phyloP scores from a whole-genome alignment of 495 filamentous ascomycete species.

The Xylaria bambusicola region DNA sequence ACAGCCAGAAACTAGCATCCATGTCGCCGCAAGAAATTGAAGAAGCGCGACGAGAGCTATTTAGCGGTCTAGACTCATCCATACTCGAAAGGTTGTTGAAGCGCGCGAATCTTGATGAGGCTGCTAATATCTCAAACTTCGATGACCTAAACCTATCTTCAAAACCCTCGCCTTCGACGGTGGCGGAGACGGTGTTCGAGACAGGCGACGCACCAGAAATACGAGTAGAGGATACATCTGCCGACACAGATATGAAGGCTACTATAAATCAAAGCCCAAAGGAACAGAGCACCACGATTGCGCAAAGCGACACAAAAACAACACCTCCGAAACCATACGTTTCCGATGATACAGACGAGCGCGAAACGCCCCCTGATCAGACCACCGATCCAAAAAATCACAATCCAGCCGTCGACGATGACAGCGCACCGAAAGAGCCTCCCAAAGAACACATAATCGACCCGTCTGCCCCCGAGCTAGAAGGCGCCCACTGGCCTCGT shows the following conservation, averaged over 20 bases:
- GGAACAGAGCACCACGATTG: background rate
- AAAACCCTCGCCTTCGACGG: constrained; percentile 10
- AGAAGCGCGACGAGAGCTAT: constrained; percentile 71
- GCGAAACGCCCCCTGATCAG: constrained; percentile 1
- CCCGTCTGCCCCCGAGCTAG: constrained; percentile 31
- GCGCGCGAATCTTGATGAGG: constrained; percentile 76
- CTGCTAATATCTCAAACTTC: constrained; percentile 39
- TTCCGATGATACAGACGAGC: constrained; percentile 31
- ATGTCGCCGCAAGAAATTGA: constrained; percentile 86
- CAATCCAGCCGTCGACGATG: constrained; percentile 18
- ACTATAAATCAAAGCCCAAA: background rate
- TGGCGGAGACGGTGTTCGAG: no score
- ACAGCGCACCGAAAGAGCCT: constrained; percentile 29
- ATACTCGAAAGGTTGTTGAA: constrained; percentile 76
- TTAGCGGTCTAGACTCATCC: constrained; percentile 65
- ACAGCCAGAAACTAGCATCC: constrained; percentile 66
- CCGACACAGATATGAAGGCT: constrained; percentile 31
- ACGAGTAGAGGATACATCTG: constrained; percentile 25
- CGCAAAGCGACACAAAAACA: background rate
- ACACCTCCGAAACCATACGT: constrained; percentile 10
- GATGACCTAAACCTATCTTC: constrained; percentile 27
- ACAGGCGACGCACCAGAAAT: constrained; percentile 19
- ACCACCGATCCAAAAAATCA: constrained; percentile 10
- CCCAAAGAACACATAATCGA: constrained; percentile 55
- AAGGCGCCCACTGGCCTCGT: constrained; percentile 44